Evolutionary conservation across 106 monocot genomes (phyloP).

Genomic region (Triglochin maritima): DNA sequence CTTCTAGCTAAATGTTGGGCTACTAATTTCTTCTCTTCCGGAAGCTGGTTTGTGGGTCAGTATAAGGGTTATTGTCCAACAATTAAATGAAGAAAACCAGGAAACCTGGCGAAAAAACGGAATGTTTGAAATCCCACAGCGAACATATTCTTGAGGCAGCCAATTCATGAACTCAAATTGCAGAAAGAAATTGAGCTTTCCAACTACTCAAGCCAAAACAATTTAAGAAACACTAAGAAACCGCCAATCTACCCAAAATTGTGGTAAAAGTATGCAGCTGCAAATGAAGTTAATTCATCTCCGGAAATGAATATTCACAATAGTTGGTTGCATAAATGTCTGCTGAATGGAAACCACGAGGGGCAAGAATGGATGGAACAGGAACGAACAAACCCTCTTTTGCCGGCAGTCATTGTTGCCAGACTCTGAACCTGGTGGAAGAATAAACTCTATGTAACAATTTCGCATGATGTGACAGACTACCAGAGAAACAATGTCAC

Average conservation of each 20-base stretch:
- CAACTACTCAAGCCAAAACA: too few species aligned
- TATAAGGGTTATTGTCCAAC: too few species aligned
- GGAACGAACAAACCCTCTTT: conserved; percentile 72
- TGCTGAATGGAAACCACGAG: conserved; percentile 92
- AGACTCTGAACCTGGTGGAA: conserved; percentile 43
- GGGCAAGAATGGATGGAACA: conserved; percentile 87
- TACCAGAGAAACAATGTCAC: background rate
- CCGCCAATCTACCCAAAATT: background rate
- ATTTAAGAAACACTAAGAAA: too few species aligned
- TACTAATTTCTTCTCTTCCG: too few species aligned
- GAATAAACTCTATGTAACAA: background rate
- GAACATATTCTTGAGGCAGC: too few species aligned
- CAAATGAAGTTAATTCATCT: conserved; percentile 29
- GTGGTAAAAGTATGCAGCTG: background rate
- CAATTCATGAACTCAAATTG: too few species aligned
- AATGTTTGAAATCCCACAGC: too few species aligned
- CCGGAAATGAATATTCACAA: conserved; percentile 91
- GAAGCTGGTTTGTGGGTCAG: too few species aligned
- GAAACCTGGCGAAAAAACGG: too few species aligned
- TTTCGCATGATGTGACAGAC: background rate
- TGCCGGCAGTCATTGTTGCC: conserved; percentile 38
- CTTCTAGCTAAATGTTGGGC: too few species aligned
- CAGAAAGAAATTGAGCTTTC: too few species aligned
- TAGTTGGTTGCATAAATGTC: conserved; percentile 81
- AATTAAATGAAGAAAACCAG: too few species aligned